Evolutionary conservation across 176 grass and related monocot genomes (phyloP), one percentile per base, ranked within the genome.

Genomic region (Ensete glaucum): DNA sequence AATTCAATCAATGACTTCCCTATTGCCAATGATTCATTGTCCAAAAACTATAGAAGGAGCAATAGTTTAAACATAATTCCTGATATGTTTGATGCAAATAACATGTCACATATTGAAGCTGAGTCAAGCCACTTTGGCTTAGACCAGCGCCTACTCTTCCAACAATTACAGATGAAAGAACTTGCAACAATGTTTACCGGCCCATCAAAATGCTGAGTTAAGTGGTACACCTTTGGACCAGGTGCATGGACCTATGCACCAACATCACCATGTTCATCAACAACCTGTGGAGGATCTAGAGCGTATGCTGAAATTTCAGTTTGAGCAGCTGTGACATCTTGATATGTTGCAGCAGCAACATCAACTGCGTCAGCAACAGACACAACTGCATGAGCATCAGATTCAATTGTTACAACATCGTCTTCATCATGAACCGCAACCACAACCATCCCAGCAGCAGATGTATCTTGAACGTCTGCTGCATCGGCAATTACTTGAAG

Each of bases 401-500:
- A 78, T 78, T 62, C 76, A 78, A 78, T 67, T 78, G 50, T 21
- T 89, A 50, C 87, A 86, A 56, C 88, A 88, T 17, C 83, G 88
- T 19, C 66, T 22, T 17, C 50, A 53, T 9, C 70, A 73, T 17
- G 48, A 73, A 14, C 71, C 16, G 2, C 50, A 72, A 48, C 50
- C 19, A 22, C 90, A 93, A 6, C 81, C 90, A 8, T 85, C 80
- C 1, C 87, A 96, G 23, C 87, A 93, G n/a, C 88, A 96, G 20
- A 77, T 94, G 66, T 72, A 94, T 75, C 76, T 99, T 0, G 91
- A 99, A 75, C 86, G 89, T 77, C 85, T 99, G 80, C 69, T 99
- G 68, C 90, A 91, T 71, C 93, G 88, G 34, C 81, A 89, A 69
- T 76, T 92, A 74, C 89, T 88, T 70, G 72, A 83, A 83, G 71